Conservation (phyloP, 192 early-diverging fungal genomes). For the Geosiphon pyriformis region DNA sequence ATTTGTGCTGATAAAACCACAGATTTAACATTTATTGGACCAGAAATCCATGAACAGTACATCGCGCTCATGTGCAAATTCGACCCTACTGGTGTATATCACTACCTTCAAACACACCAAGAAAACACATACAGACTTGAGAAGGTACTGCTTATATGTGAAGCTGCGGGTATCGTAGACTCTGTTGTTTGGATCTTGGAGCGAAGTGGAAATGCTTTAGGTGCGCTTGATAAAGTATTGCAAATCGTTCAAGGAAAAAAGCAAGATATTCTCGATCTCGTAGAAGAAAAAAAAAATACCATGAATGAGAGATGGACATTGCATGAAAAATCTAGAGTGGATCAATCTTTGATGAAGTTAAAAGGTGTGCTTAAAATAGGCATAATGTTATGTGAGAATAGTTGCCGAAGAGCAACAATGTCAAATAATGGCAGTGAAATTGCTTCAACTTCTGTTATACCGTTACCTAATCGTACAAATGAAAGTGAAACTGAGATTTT, state of each 20-base stretch:
- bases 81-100: constrained; percentile 55
- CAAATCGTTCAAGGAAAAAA: constrained; percentile 49
- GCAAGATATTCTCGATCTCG: constrained; percentile 31
- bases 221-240: constrained; percentile 49
- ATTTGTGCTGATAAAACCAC: constrained; percentile 5
- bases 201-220: constrained; percentile 45
- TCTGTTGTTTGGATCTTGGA: constrained; percentile 60
- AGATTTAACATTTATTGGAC: constrained; percentile 23
- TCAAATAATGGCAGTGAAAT: constrained; percentile 24
- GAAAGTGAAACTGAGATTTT: constrained; percentile 47
- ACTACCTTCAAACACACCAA: constrained; percentile 50
- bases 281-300: constrained; percentile 38
- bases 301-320: constrained; percentile 40
- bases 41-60: constrained; percentile 52
- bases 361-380: constrained; percentile 53
- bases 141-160: constrained; percentile 42
- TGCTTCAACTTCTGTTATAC: constrained; percentile 18
- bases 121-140: constrained; percentile 39
- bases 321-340: constrained; percentile 42
- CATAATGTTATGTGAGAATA: constrained; percentile 52
- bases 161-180: constrained; percentile 47
- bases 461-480: constrained; percentile 9
- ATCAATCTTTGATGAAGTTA: constrained; percentile 44
- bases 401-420: constrained; percentile 28
- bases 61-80: constrained; percentile 52